These are phyloP conservation scores for Mycena venus DNA, from an alignment of 768 basidiomycete species.

Conservation along the genomic window DNA sequence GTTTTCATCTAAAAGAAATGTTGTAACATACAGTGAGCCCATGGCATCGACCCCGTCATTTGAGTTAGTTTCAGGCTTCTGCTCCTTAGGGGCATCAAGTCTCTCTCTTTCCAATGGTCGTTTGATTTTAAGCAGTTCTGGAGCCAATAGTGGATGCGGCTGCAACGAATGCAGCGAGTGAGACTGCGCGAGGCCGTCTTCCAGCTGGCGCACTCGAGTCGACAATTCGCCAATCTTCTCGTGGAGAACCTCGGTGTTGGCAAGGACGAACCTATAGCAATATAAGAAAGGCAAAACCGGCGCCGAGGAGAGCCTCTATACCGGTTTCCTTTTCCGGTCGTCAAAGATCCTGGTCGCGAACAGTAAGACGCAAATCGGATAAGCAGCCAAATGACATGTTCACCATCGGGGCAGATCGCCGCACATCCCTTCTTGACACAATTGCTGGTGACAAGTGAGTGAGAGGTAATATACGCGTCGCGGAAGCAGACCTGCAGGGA, in stretches of 20 bases:
- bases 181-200: slow-evolving; percentile 72
- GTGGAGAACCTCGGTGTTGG: slow-evolving; percentile 77
- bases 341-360: slow-evolving; percentile 67
- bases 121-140: slow-evolving; percentile 75
- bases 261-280: slow-evolving; percentile 70
- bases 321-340: slow-evolving; percentile 83
- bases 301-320: slow-evolving; percentile 34
- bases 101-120: slow-evolving; percentile 63
- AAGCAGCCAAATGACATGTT: slow-evolving; percentile 21
- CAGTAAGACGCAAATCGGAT: slow-evolving; percentile 13
- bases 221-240: slow-evolving; percentile 76
- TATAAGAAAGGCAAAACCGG: background rate
- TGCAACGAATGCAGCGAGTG: slow-evolving; percentile 63
- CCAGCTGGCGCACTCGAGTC: slow-evolving; percentile 74
- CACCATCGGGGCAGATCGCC: slow-evolving; percentile 78
- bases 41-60: slow-evolving; percentile 73
- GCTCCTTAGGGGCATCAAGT: slow-evolving; percentile 54
- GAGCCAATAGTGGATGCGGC: slow-evolving; percentile 69
- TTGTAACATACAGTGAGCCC: slow-evolving; percentile 67
- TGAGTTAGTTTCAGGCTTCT: slow-evolving; percentile 65
- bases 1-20: slow-evolving; percentile 18
- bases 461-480: slow-evolving; percentile 13
- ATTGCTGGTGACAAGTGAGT: slow-evolving; percentile 49
- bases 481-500: slow-evolving; percentile 66
- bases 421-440: slow-evolving; percentile 71